phyloP scores from a whole-genome alignment of 164 flowering plant genomes.

The Paratinospora sagittata region DNA sequence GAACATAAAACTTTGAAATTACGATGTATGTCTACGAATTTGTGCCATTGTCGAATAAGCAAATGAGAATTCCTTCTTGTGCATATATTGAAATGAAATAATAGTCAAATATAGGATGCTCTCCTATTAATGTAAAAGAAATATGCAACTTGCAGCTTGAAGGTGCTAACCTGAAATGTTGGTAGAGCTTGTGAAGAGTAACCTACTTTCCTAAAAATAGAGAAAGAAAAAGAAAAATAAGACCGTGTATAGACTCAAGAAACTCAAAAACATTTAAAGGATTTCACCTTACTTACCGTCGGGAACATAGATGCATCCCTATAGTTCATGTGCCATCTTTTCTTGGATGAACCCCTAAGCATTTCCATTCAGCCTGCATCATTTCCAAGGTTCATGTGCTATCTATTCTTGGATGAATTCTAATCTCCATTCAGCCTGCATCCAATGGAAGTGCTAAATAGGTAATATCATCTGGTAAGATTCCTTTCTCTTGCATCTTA shows the following conservation, averaged over 20 bases:
- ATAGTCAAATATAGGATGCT: no score
- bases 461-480: slow-evolving; percentile 26
- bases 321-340: no score
- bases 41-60: neutral
- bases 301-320: no score
- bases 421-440: neutral
- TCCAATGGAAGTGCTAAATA: slow-evolving; percentile 13
- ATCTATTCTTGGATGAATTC: neutral
- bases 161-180: no score
- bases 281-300: slow-evolving; percentile 5
- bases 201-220: neutral
- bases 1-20: no score
- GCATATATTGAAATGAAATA: neutral
- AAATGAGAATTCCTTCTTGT: neutral
- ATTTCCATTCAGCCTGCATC: no score
- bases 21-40: no score
- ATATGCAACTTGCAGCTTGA: no score
- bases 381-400: neutral
- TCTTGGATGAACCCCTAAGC: no score
- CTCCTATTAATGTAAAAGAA: no score
- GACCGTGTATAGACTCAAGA: neutral
- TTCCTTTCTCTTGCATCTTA: slow-evolving; percentile 36
- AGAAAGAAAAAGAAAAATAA: neutral
- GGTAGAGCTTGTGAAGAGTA: neutral
- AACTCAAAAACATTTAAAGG: neutral